Conservation (phyloP, 208 protist species). For the Kentomonas sorsogonicus region DNA sequence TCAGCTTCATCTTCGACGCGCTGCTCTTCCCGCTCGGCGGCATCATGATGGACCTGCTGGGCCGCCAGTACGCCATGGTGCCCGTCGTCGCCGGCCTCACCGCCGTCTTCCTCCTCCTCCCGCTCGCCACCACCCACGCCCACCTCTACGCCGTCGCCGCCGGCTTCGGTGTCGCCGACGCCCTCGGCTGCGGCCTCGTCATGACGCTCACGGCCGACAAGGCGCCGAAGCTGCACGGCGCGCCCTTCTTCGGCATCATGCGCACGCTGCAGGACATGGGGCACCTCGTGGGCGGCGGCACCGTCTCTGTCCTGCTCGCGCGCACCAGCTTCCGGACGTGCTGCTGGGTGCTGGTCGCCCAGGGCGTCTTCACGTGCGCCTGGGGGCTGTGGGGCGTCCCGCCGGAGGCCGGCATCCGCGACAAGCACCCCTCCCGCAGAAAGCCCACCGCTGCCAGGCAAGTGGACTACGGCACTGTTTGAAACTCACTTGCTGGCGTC, state of each 20-base stretch:
- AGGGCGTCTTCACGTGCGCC: constrained; percentile 35
- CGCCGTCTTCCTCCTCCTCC: constrained; percentile 47
- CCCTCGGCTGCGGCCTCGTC: constrained; percentile 73
- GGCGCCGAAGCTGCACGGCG: constrained; percentile 42
- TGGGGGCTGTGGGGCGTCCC: constrained; percentile 36
- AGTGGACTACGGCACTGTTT: too few species aligned
- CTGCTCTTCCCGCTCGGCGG: constrained; percentile 77
- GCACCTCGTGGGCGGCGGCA: constrained; percentile 49
- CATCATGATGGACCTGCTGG: constrained; percentile 59
- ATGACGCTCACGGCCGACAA: constrained; percentile 78
- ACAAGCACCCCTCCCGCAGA: too few species aligned
- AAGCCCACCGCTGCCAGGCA: too few species aligned
- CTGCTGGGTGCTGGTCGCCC: constrained; percentile 40
- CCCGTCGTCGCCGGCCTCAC: constrained; percentile 46
- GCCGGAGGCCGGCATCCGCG: background rate
- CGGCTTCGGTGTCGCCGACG: constrained; percentile 60
- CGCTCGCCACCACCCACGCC: constrained; percentile 24
- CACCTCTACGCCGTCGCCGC: constrained; percentile 43
- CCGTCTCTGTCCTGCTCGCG: constrained; percentile 33
- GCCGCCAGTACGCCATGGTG: constrained; percentile 56
- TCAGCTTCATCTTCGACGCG: constrained; percentile 62
- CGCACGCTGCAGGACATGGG: constrained; percentile 73
- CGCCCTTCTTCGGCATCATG: constrained; percentile 82
- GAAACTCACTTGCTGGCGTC: too few species aligned
- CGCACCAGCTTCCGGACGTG: constrained; percentile 26